These are phyloP conservation scores for Canavalia ensiformis DNA, from an alignment of 306 rosid species.

Conservation along the genomic window DNA sequence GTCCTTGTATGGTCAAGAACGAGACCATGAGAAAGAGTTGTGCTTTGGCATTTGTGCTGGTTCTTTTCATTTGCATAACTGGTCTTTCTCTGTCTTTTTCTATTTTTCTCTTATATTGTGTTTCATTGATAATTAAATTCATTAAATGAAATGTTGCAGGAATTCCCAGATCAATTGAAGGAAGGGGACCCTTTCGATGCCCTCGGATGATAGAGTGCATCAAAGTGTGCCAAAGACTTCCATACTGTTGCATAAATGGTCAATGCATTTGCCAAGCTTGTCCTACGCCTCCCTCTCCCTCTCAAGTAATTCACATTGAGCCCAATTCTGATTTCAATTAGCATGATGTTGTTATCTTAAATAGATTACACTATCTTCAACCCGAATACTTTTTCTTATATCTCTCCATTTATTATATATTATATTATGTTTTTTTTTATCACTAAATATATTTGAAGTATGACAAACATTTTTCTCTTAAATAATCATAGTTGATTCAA, in stretches of 20 bases:
- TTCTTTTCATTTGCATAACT: constrained; percentile 13
- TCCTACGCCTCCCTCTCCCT: neutral
- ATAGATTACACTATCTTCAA: too few relatives aligned
- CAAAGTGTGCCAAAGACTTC: neutral
- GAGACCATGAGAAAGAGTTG: neutral
- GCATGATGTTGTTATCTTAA: too few relatives aligned
- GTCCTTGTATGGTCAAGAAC: neutral
- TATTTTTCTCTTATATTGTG: neutral
- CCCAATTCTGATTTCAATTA: neutral
- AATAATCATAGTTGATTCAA: too few relatives aligned
- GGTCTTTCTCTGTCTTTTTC: neutral
- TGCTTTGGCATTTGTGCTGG: neutral
- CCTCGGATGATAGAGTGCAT: constrained; percentile 27
- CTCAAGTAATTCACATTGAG: neutral
- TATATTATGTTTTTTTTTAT: too few relatives aligned
- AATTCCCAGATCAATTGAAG: constrained; percentile 21
- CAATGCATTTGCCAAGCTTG: constrained; percentile 39
- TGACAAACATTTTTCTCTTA: too few relatives aligned
- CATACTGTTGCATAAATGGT: constrained; percentile 29
- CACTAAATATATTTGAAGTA: too few relatives aligned
- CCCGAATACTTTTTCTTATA: too few relatives aligned
- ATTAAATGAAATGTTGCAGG: neutral
- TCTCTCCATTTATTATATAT: too few relatives aligned
- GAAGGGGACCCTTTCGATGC: constrained; percentile 29
- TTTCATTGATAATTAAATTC: neutral